Percentiles rank a stretch among this genome's conserved stretches.
Conservation (phyloP, 345 rosid species). For the Populus ilicifolia region DNA sequence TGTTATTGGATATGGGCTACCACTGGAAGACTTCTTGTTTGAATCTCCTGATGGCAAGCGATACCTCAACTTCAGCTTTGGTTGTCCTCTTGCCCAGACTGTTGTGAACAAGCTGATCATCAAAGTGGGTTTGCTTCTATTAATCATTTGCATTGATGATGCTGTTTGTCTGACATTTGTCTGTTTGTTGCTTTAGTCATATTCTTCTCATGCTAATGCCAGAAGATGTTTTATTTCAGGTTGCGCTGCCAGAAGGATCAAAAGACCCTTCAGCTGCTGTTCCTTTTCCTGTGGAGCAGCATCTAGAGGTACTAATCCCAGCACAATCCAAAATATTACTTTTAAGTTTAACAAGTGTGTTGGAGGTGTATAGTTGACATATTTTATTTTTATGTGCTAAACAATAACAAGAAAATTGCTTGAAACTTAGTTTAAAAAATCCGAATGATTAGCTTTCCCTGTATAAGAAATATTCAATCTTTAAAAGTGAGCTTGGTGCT, state of each 20-base stretch:
- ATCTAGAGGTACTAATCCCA: conserved; percentile 52
- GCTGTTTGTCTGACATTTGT: conserved; percentile 2
- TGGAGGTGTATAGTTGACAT: not conserved
- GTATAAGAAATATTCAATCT: not conserved
- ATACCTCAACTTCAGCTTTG: conserved; percentile 91
- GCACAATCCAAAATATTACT: not conserved
- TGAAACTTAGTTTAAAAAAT: not conserved
- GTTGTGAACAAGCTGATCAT: conserved; percentile 81
- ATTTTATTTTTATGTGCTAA: not conserved
- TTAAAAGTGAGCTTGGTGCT: not conserved
- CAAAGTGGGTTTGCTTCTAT: conserved; percentile 52
- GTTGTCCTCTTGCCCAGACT: conserved; percentile 84
- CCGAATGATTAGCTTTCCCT: not conserved
- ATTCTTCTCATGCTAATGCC: not conserved
- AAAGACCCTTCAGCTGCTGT: conserved; percentile 76
- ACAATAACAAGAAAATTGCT: not conserved
- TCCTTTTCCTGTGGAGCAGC: conserved; percentile 81
- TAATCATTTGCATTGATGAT: conserved; percentile 5
- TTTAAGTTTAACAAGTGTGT: not conserved
- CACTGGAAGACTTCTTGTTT: conserved; percentile 83
- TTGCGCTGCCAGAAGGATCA: conserved; percentile 96
- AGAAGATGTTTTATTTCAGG: conserved; percentile 49
- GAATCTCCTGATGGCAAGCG: conserved; percentile 85
- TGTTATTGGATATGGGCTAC: conserved; percentile 84
- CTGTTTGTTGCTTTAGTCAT: conserved; percentile 2